Evolutionary conservation across 2,329 filamentous ascomycete species (phyloP), one percentile per base, ranked within the genome.

Genomic region (Alternaria consortialis): DNA sequence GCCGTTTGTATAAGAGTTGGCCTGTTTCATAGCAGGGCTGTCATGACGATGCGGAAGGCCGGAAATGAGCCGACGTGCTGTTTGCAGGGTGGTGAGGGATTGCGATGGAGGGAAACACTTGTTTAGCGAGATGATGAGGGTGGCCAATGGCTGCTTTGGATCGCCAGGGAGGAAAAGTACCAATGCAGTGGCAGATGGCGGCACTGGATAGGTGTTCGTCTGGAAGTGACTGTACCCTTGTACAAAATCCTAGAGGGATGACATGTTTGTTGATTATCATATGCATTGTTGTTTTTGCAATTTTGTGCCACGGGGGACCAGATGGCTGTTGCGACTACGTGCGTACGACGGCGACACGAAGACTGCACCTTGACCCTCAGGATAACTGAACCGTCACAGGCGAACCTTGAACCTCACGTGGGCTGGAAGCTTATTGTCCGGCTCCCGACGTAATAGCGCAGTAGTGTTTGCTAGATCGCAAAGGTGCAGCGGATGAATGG

Each of bases 41-140:
- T 51, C 44, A 55, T 36, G 51, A 59, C 36, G 56, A 50, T 13
- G 34, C 39, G 58, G 13, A 42, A 17, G 31, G 29, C 39, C 34
- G 58, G 53, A 57, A 46, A 60, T 56, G 58, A 60, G 39, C 53
- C 42, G 46, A 44, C 27, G 34, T 40, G 58, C 40, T 56, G 40
- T 43, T 42, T 60, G 53, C 53, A 42, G 51, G 32, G 44, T 36
- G 52, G 31, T 15, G 43, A 53, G 54, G 42, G 42, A 53, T 36
- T 48, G 58, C 48, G 53, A 53, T 42, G 11, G 36, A n/a, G 12
- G 34, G 13, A 29, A 40, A 29, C 32, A 29, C 48, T 36, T 37
- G 44, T 27, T 55, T 56, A 51, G 57, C 40, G 53, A 44, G 47
- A 51, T 42, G 44, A 36, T 48, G 29, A 39, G 47, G 57, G 46